These are phyloP conservation scores for Letharia columbiana DNA, from an alignment of 495 filamentous ascomycete species.

Conservation along the genomic window DNA sequence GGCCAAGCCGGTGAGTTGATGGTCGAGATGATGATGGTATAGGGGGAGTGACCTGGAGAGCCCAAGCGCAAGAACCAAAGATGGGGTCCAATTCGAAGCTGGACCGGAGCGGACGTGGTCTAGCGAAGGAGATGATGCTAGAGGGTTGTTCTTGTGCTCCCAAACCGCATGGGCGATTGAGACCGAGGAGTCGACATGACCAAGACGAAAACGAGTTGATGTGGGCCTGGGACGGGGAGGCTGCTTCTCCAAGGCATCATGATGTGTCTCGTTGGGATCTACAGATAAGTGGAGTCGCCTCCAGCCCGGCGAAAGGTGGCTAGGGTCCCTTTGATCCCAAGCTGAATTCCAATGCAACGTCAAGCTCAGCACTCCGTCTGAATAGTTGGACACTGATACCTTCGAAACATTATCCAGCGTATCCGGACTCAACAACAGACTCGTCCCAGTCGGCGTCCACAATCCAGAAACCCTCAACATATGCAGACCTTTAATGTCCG, in stretches of 20 bases:
- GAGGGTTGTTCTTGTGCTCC: constrained; percentile 11
- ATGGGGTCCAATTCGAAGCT: constrained; percentile 1
- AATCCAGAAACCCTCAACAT: constrained; percentile 50
- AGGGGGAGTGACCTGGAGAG: constrained; percentile 18
- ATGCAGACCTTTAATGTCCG: constrained; percentile 49
- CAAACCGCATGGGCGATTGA: constrained; percentile 6
- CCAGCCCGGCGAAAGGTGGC: constrained; percentile 55
- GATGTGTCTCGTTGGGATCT: neutral
- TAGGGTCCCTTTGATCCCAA: constrained; percentile 49
- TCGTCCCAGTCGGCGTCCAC: constrained; percentile 55
- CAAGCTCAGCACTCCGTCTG: constrained; percentile 53
- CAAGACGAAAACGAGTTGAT: constrained; percentile 17
- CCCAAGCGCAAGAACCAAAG: constrained; percentile 8
- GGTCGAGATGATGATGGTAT: constrained; percentile 2
- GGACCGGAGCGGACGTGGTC: constrained; percentile 2
- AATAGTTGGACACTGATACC: constrained; percentile 50
- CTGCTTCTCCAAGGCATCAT: constrained; percentile 6
- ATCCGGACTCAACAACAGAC: constrained; percentile 47
- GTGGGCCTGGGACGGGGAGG: constrained; percentile 8
- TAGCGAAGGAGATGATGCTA: constrained; percentile 5
- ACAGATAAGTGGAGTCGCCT: constrained; percentile 39
- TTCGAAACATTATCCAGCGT: constrained; percentile 39
- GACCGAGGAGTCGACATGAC: neutral
- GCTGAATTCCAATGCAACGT: constrained; percentile 44
- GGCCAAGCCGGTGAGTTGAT: constrained; percentile 8